Percentiles rank a stretch among this genome's conserved stretches.
These are phyloP conservation scores for Schizopora paradoxa DNA, from an alignment of 1,284 basidiomycete genomes.

Conservation along the genomic window DNA sequence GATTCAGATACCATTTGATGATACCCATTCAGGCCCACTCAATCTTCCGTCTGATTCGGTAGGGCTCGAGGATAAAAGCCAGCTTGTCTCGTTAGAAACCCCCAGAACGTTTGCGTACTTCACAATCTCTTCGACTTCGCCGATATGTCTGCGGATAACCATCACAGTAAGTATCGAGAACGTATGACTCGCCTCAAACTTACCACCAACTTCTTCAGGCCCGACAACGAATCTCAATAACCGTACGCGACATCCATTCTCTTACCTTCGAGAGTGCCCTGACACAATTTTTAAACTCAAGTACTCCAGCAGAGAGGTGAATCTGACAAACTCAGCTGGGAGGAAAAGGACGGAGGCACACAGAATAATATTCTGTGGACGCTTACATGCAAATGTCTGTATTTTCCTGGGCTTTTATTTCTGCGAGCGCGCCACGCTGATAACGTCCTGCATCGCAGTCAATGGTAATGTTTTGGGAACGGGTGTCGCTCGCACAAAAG, in stretches of 20 bases:
- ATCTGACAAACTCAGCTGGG: conserved; percentile 34
- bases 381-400: conserved; percentile 48
- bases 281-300: conserved; percentile 19
- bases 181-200: not conserved
- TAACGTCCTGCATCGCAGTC: conserved; percentile 33
- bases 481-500: conserved; percentile 37
- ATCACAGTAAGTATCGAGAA: conserved; percentile 7
- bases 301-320: conserved; percentile 38
- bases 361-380: conserved; percentile 43
- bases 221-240: conserved; percentile 47
- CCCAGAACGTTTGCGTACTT: not conserved
- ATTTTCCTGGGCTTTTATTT: conserved; percentile 1
- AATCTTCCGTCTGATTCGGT: not conserved
- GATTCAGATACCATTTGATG: too few species aligned
- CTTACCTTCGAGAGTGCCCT: conserved; percentile 2
- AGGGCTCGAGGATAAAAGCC: conserved; percentile 2
- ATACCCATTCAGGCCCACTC: too few species aligned
- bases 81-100: not conserved
- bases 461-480: conserved; percentile 40
- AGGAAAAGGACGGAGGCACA: conserved; percentile 35
- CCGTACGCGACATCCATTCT: conserved; percentile 31
- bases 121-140: not conserved
- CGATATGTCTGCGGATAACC: not conserved
- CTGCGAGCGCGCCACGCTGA: too few species aligned
- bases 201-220: conserved; percentile 25